Percentiles rank a stretch among this genome's conserved stretches.
phyloP scores from a whole-genome alignment of 805 yeast species.

The Spathaspora girioi region DNA sequence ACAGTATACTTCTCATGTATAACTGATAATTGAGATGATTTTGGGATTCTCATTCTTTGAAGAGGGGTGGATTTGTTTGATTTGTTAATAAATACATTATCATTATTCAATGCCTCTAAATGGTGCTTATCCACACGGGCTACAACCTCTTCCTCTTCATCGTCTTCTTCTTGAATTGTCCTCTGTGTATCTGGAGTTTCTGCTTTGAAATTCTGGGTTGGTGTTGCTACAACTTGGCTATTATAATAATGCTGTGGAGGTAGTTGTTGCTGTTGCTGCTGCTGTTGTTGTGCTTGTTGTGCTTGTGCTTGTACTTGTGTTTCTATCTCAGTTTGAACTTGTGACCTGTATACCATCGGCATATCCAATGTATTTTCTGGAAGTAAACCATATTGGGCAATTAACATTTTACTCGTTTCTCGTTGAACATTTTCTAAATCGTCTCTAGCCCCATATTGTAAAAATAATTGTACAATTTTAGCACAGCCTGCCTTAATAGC shows the following conservation, averaged over 20 bases:
- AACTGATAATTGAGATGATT: slow-evolving; percentile 1
- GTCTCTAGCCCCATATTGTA: slow-evolving; percentile 80
- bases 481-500: slow-evolving; percentile 66
- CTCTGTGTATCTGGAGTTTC: slow-evolving; percentile 46
- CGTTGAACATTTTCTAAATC: slow-evolving; percentile 41
- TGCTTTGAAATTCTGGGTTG: slow-evolving; percentile 16
- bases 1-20: background rate
- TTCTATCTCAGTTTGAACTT: slow-evolving; percentile 3
- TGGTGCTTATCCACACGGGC: slow-evolving; percentile 34
- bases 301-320: background rate
- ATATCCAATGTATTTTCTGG: slow-evolving; percentile 1
- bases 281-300: background rate
- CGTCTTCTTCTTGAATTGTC: slow-evolving; percentile 43
- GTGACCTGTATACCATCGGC: background rate
- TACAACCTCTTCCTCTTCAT: slow-evolving; percentile 29
- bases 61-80: slow-evolving; percentile 31
- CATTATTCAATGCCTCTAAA: slow-evolving; percentile 38
- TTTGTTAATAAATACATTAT: slow-evolving; percentile 42
- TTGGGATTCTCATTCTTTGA: slow-evolving; percentile 9
- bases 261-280: slow-evolving; percentile 6
- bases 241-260: slow-evolving; percentile 4
- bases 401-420: slow-evolving; percentile 43
- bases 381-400: slow-evolving; percentile 34
- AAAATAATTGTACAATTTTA: slow-evolving; percentile 71
- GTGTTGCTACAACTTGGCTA: slow-evolving; percentile 21